These are phyloP conservation scores for Russula sp. DNA, from an alignment of 768 basidiomycete species.

Conservation along the genomic window DNA sequence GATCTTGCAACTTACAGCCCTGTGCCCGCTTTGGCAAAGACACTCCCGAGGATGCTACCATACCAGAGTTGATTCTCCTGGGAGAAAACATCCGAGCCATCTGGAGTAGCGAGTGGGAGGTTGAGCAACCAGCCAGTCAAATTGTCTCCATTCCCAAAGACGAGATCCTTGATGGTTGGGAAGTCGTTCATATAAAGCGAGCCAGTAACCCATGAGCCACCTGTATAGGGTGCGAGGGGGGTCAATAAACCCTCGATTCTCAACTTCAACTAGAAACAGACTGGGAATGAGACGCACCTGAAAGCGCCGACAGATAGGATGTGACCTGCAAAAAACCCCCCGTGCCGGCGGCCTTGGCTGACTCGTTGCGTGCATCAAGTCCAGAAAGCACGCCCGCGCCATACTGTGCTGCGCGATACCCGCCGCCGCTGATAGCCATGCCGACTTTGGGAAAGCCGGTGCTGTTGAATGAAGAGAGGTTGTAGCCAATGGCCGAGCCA, in stretches of 20 bases:
- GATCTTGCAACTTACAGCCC: conserved; percentile 47
- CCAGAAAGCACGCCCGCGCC: conserved; percentile 58
- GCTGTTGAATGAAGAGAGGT: conserved; percentile 42
- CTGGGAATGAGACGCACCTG: conserved; percentile 42
- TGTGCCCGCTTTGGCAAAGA: conserved; percentile 52
- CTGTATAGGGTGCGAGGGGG: conserved; percentile 33
- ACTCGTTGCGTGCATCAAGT: conserved; percentile 59
- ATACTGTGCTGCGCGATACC: conserved; percentile 63
- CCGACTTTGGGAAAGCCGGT: conserved; percentile 51
- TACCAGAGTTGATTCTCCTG: conserved; percentile 50
- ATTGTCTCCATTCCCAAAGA: conserved; percentile 51
- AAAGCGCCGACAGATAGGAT: conserved; percentile 65
- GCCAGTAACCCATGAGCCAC: conserved; percentile 65
- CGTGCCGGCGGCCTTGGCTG: conserved; percentile 55
- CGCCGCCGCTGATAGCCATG: conserved; percentile 68
- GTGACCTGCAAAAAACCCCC: conserved; percentile 70
- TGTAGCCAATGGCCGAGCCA: conserved; percentile 52
- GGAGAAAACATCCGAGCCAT: conserved; percentile 48
- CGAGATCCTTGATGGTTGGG: conserved; percentile 53
- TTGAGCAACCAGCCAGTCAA: conserved; percentile 57
- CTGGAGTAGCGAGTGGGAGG: conserved; percentile 53
- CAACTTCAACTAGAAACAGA: neutral
- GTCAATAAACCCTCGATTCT: neutral
- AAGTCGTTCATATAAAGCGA: conserved; percentile 66
- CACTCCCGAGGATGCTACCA: conserved; percentile 52